phyloP scores from a whole-genome alignment of 2,329 filamentous ascomycete species.

The Neopestalotiopsis clavispora region DNA sequence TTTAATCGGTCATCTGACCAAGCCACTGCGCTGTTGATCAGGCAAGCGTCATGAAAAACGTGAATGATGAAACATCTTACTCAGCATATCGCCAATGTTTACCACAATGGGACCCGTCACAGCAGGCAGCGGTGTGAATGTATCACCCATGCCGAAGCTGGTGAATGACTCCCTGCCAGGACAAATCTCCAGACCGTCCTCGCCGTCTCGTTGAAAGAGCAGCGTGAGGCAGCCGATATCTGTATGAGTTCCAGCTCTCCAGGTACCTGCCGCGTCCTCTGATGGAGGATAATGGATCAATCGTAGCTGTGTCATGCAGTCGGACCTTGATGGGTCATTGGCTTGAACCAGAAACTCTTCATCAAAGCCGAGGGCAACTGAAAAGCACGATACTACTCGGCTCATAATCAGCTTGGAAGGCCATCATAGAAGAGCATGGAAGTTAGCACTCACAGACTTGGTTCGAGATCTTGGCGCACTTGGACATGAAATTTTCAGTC shows the following conservation, averaged over 20 bases:
- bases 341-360: neutral
- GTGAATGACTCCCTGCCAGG: neutral
- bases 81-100: slow-evolving; percentile 9
- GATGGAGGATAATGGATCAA: neutral
- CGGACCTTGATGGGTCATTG: neutral
- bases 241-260: slow-evolving; percentile 3
- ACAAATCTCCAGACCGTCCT: slow-evolving; percentile 9
- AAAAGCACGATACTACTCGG: neutral
- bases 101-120: slow-evolving; percentile 5
- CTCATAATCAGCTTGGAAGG: neutral
- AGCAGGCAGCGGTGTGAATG: slow-evolving; percentile 5
- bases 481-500: slow-evolving; percentile 2
- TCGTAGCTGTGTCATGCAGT: slow-evolving; percentile 4
- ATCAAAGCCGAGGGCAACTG: neutral
- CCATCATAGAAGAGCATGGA: neutral
- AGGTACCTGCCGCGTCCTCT: neutral
- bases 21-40: neutral
- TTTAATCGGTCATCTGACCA: slow-evolving; percentile 10
- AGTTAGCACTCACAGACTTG: neutral
- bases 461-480: neutral
- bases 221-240: slow-evolving; percentile 5
- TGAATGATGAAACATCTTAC: neutral
- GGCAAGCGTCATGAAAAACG: no score
- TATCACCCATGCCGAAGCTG: slow-evolving; percentile 5
- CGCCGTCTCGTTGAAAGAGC: slow-evolving; percentile 7